Evolutionary conservation across 2,329 filamentous ascomycete genomes (phyloP), one percentile per base, ranked within the genome.

Genomic region (Diaporthe destruens): DNA sequence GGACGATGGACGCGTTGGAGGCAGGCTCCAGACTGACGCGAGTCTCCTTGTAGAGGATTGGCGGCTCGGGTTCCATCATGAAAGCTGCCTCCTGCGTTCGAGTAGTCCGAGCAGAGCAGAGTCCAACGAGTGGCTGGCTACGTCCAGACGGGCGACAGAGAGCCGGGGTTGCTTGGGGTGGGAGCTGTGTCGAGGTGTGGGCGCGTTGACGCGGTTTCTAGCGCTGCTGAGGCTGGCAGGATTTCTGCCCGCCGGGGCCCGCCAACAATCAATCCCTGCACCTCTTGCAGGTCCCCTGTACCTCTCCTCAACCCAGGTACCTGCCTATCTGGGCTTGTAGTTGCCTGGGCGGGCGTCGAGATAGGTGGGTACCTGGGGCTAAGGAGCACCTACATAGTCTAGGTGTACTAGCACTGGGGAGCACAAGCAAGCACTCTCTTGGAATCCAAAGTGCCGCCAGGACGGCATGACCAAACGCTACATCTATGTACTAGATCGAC

Each of bases 31-130:
- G 88, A 82, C 94, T 94, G 82, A 97, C 86, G 81, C 93, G 91
- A 81, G 93, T 94, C 88, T 97, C 94, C 86, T 95, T 95, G 87
- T 93, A 96, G 83, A 94, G 87, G 83, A 89, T 92, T 76, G 88
- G 87, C 76, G 89, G 87, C 79, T 88, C 87, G 79, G 86, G 85
- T 79, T 88, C 89, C 92, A 94, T 94, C 80, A 51, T 74, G 71
- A 63, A 42, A 66, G 71, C 44, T 70, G 71, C 71, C 73, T 72
- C 73, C 57, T 71, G 54, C 51, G 69, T 51, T 53, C 65, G 39
- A 55, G 32, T 12, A 23, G 67, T 49, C 67, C 67, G 29, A 36
- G 54, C 18, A 59, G 54, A 32, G 47, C 11, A 39, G 36, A 51
- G 32, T 23, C 47, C 44, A 25, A 9, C 47, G 47, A 39, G 61